A percentile compares a stretch with the other conserved stretches of the same genome.
Conservation (phyloP, 441 rosid genomes). For the Pelargonium cotyledonis region DNA sequence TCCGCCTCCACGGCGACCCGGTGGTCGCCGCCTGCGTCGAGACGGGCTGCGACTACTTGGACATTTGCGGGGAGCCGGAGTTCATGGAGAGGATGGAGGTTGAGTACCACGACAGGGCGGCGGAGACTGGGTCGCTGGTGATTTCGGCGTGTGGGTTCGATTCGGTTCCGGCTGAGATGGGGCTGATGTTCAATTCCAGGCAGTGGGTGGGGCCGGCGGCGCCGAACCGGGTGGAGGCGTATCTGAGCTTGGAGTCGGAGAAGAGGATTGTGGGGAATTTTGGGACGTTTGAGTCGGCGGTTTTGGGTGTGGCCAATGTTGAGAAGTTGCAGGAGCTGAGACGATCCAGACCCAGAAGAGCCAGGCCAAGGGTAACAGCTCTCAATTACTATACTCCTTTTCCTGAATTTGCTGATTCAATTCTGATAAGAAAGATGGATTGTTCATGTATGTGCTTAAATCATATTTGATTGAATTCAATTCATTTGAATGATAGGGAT, state of each 20-base stretch:
- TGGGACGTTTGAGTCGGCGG: slow-evolving; percentile 78
- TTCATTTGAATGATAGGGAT: no score
- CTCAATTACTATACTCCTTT: not conserved
- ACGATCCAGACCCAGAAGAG: slow-evolving; percentile 63
- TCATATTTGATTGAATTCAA: no score
- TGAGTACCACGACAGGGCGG: slow-evolving; percentile 54
- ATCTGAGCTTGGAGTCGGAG: slow-evolving; percentile 69
- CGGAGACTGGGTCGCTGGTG: slow-evolving; percentile 60
- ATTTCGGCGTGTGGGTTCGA: slow-evolving; percentile 93
- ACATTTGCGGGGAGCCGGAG: slow-evolving; percentile 89
- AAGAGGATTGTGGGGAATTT: slow-evolving; percentile 66
- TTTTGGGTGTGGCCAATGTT: slow-evolving; percentile 66
- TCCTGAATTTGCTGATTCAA: not conserved
- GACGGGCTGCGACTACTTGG: slow-evolving; percentile 80
- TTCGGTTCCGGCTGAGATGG: slow-evolving; percentile 80
- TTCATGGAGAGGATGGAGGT: slow-evolving; percentile 83
- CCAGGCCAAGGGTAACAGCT: slow-evolving; percentile 55
- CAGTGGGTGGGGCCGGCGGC: slow-evolving; percentile 67
- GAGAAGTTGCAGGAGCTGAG: slow-evolving; percentile 55
- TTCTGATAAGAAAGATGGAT: no score
- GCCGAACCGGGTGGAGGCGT: slow-evolving; percentile 67
- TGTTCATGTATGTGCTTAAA: no score
- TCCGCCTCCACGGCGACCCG: slow-evolving; percentile 64
- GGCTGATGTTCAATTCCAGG: slow-evolving; percentile 66
- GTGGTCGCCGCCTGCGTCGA: slow-evolving; percentile 75